phyloP scores from a whole-genome alignment of 345 rosid species.

The Rhizophora mangle region DNA sequence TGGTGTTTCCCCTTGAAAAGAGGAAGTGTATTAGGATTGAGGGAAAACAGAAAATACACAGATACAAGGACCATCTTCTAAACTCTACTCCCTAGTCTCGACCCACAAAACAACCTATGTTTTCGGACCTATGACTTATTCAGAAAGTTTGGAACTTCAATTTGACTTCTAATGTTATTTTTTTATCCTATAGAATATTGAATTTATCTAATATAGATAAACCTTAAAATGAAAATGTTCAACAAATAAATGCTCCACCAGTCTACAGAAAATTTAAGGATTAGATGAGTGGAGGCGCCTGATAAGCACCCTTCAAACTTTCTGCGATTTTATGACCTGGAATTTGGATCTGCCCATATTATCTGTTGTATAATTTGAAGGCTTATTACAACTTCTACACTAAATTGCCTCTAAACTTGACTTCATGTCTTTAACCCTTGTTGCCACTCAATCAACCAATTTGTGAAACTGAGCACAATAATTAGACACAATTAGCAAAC shows the following conservation, averaged over 20 bases:
- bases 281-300: neutral
- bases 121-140: no score
- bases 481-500: constrained; percentile 1
- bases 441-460: neutral
- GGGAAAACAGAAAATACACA: no score
- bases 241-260: neutral
- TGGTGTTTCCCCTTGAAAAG: constrained; percentile 72
- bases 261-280: neutral
- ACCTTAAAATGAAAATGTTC: no score
- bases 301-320: neutral
- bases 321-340: neutral
- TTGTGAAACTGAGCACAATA: neutral
- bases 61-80: no score
- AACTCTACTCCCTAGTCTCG: no score
- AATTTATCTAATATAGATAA: no score
- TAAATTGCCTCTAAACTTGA: neutral
- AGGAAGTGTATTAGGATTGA: neutral
- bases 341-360: no score
- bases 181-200: no score
- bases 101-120: no score
- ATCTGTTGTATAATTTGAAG: no score
- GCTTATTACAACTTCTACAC: neutral
- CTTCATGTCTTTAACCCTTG: neutral
- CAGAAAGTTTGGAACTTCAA: no score
- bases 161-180: no score